phyloP scores from a whole-genome alignment of 1,139 yeast genomes.

The Kluyveromyces marxianus region DNA sequence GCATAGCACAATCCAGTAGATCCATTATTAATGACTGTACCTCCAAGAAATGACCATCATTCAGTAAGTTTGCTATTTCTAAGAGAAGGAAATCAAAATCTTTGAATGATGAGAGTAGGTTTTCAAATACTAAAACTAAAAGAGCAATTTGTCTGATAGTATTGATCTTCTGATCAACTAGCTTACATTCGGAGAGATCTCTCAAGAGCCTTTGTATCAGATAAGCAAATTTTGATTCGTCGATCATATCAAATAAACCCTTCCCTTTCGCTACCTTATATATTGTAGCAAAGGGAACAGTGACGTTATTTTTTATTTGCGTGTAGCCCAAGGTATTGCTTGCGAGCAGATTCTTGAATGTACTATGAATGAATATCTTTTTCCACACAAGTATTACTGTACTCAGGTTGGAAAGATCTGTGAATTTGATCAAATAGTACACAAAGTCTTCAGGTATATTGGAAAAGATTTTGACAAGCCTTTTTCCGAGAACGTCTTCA shows the following conservation, averaged over 20 bases:
- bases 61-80: slow-evolving; percentile 1
- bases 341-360: neutral
- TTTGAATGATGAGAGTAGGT: neutral
- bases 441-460: slow-evolving; percentile 32
- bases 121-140: slow-evolving; percentile 1
- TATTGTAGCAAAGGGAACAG: slow-evolving; percentile 8
- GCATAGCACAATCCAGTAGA: neutral
- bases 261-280: slow-evolving; percentile 10
- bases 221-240: neutral
- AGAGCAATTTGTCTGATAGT: neutral
- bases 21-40: neutral
- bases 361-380: slow-evolving; percentile 1
- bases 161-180: slow-evolving; percentile 1
- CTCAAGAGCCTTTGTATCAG: neutral
- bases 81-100: neutral
- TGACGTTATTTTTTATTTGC: neutral
- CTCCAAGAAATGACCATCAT: neutral
- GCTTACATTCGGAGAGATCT: neutral
- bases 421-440: slow-evolving; percentile 31
- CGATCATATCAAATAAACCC: neutral
- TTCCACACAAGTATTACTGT: slow-evolving; percentile 15
- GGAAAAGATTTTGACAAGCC: slow-evolving; percentile 14
- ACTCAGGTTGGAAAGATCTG: slow-evolving; percentile 36
- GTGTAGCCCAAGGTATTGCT: neutral
- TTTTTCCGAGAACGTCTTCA: slow-evolving; percentile 15